These are phyloP conservation scores for Aspergillus campestris DNA, from an alignment of 495 filamentous ascomycete genomes.

Conservation along the genomic window DNA sequence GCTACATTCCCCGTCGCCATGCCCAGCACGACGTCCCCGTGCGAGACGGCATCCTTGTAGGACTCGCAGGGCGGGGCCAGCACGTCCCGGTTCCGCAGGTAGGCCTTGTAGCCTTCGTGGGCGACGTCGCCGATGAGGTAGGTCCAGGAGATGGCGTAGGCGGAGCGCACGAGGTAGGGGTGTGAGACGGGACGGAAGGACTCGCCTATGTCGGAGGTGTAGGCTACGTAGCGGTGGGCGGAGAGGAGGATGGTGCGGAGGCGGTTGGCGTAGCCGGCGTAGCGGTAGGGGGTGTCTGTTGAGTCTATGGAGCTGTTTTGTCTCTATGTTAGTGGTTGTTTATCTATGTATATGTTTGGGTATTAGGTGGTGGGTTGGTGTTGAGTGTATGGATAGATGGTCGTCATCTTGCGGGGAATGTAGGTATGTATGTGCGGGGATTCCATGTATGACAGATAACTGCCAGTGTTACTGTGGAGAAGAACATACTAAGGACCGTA, in stretches of 20 bases:
- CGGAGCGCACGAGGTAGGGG: constrained; percentile 66
- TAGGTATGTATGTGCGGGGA: neutral
- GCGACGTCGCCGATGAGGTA: constrained; percentile 86
- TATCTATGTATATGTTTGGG: neutral
- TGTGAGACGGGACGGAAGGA: constrained; percentile 92
- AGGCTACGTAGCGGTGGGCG: constrained; percentile 93
- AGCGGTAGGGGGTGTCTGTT: constrained; percentile 77
- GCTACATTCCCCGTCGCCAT: constrained; percentile 34
- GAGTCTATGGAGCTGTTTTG: constrained; percentile 60
- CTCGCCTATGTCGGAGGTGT: constrained; percentile 95
- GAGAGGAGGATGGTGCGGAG: constrained; percentile 82
- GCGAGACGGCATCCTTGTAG: constrained; percentile 34
- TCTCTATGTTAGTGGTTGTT: constrained; percentile 5
- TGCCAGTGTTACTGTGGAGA: neutral
- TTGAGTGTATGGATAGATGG: neutral
- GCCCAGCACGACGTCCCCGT: constrained; percentile 24
- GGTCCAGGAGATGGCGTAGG: constrained; percentile 87
- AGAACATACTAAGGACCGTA: constrained; percentile 70
- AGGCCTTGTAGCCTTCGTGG: constrained; percentile 94
- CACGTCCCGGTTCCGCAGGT: constrained; percentile 64
- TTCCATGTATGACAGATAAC: no score
- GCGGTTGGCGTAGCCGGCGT: constrained; percentile 84
- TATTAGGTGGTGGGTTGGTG: neutral
- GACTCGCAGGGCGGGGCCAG: constrained; percentile 31
- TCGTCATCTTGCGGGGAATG: constrained; percentile 3